phyloP scores from a whole-genome alignment of 208 protist genomes.

The Crithidia expoeki region DNA sequence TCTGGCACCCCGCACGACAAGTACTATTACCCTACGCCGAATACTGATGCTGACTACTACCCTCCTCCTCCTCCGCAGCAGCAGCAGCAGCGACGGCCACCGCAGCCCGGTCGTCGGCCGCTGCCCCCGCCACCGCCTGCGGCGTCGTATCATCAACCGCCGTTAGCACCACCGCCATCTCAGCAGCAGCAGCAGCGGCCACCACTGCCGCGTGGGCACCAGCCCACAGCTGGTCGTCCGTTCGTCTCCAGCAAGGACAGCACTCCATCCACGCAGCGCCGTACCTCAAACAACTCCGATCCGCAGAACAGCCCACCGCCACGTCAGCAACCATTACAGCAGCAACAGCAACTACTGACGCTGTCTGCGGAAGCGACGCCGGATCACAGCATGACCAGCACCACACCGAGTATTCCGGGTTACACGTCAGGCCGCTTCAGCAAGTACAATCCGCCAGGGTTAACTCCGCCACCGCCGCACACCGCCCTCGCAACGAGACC shows the following conservation, averaged over 20 bases:
- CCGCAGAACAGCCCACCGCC: conserved; percentile 6
- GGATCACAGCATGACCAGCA: conserved; percentile 7
- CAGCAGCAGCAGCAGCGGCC: conserved; percentile 3
- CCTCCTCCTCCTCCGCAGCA: conserved; percentile 1
- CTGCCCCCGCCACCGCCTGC: background rate
- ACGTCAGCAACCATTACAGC: background rate
- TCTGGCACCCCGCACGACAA: conserved; percentile 1
- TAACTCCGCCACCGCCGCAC: background rate
- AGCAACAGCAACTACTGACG: background rate
- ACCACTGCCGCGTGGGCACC: background rate
- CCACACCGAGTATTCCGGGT: conserved; percentile 3
- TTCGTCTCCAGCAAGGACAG: background rate
- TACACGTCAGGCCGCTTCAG: conserved; percentile 27
- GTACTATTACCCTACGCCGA: conserved; percentile 1
- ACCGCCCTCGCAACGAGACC: background rate
- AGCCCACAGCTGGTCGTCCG: background rate
- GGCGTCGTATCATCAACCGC: background rate
- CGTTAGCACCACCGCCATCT: background rate
- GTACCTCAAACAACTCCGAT: background rate
- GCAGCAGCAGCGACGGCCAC: conserved; percentile 2
- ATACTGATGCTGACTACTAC: background rate
- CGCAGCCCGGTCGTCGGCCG: background rate
- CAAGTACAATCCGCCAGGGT: conserved; percentile 14
- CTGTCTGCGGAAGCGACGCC: conserved; percentile 4
- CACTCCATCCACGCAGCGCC: conserved; percentile 3